phyloP scores from a whole-genome alignment of 108 stramenopile species.

The Skeletonema costatum region DNA sequence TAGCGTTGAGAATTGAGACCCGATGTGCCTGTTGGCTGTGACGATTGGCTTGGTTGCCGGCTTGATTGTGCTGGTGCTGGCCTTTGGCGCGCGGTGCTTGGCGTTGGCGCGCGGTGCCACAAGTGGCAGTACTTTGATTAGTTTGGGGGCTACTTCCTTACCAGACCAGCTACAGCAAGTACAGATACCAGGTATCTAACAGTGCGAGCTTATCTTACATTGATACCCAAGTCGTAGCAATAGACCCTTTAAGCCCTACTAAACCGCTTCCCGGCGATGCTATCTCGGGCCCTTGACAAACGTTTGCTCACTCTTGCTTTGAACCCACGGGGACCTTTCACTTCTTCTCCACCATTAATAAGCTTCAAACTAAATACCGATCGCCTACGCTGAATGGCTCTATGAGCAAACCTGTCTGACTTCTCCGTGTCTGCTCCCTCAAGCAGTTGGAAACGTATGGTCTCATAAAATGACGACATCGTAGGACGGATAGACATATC shows the following conservation, averaged over 20 bases:
- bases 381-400: constrained; percentile 9
- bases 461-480: constrained; percentile 20
- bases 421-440: not conserved
- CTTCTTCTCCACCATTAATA: not conserved
- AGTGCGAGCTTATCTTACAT: no score
- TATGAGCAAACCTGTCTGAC: not conserved
- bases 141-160: no score
- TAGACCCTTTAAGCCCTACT: not conserved
- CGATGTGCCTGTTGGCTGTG: no score
- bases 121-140: no score
- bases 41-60: no score
- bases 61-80: no score
- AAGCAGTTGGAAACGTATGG: constrained; percentile 4
- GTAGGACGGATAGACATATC: constrained; percentile 6
- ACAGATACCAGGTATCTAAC: no score
- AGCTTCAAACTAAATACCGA: not conserved
- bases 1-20: no score
- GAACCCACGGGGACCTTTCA: not conserved
- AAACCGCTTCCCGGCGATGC: not conserved
- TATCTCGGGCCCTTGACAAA: not conserved
- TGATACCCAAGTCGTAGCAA: no score
- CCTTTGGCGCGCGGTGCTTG: no score
- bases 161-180: no score
- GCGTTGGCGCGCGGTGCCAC: no score
- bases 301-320: not conserved